These are phyloP conservation scores for Boletus coffeatus DNA, from an alignment of 1,284 basidiomycete species.

Conservation along the genomic window DNA sequence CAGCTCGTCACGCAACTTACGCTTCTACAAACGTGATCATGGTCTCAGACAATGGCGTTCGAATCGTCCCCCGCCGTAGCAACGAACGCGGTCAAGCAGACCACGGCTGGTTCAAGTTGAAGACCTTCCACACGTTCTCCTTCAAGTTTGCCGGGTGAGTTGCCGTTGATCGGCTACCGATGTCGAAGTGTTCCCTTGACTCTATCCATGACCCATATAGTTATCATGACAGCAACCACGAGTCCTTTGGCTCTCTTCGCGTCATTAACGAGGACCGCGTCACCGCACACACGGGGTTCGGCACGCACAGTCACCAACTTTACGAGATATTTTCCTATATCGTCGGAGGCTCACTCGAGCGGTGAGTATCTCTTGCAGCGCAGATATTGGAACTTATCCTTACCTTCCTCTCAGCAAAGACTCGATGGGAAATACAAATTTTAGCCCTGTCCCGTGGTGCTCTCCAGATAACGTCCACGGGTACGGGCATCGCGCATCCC, in stretches of 20 bases:
- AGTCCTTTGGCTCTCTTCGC: slow-evolving; percentile 58
- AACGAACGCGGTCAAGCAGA: slow-evolving; percentile 74
- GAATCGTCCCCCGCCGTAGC: slow-evolving; percentile 53
- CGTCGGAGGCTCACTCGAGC: slow-evolving; percentile 69
- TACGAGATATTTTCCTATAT: slow-evolving; percentile 93
- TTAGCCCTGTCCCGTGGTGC: slow-evolving; percentile 77
- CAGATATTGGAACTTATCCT: slow-evolving; percentile 3
- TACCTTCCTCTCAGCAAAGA: slow-evolving; percentile 52
- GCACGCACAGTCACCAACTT: slow-evolving; percentile 78
- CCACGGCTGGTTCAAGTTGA: slow-evolving; percentile 74
- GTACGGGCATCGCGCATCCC: slow-evolving; percentile 84
- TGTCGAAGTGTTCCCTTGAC: background rate
- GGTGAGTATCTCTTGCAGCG: slow-evolving; percentile 41
- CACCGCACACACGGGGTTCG: slow-evolving; percentile 74
- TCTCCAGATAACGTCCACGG: slow-evolving; percentile 87
- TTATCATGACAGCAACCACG: slow-evolving; percentile 58
- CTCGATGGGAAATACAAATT: slow-evolving; percentile 83
- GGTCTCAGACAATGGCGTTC: slow-evolving; percentile 26
- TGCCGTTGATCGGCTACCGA: background rate
- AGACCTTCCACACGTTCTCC: slow-evolving; percentile 85
- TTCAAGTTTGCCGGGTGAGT: slow-evolving; percentile 54
- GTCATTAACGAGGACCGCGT: slow-evolving; percentile 93
- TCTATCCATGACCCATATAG: slow-evolving; percentile 27
- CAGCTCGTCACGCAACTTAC: background rate
- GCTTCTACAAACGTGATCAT: slow-evolving; percentile 9